phyloP scores from a whole-genome alignment of 805 yeast genomes.

The Zygoascus biomembranicola region DNA sequence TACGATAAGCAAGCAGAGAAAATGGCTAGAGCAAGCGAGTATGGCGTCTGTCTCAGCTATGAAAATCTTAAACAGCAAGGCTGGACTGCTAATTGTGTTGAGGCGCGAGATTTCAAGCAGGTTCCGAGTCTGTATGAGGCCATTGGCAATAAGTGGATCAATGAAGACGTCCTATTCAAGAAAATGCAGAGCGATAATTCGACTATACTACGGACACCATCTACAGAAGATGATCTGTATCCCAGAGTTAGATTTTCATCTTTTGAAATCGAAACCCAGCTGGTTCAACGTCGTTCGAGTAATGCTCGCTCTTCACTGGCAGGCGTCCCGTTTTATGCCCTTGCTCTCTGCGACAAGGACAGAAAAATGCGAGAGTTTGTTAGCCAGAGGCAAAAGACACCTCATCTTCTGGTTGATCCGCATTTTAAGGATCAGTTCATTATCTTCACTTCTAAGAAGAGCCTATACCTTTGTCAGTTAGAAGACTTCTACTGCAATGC shows the following conservation, averaged over 20 bases:
- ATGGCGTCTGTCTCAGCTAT: slow-evolving; percentile 12
- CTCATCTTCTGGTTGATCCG: slow-evolving; percentile 15
- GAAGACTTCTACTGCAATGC: slow-evolving; percentile 42
- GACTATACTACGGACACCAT: background rate
- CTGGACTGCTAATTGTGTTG: slow-evolving; percentile 45
- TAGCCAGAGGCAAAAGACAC: background rate
- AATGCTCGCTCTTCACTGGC: background rate
- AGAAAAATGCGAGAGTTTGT: background rate
- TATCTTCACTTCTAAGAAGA: slow-evolving; percentile 38
- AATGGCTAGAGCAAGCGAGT: background rate
- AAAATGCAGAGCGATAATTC: slow-evolving; percentile 6
- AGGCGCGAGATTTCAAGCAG: slow-evolving; percentile 36
- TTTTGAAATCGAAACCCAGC: slow-evolving; percentile 2
- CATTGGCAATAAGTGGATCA: slow-evolving; percentile 37
- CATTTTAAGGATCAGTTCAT: slow-evolving; percentile 28
- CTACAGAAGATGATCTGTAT: slow-evolving; percentile 3
- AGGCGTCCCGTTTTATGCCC: background rate
- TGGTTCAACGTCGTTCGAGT: background rate
- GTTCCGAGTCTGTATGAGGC: slow-evolving; percentile 42
- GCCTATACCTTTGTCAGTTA: slow-evolving; percentile 38
- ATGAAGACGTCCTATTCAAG: slow-evolving; percentile 25
- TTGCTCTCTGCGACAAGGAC: background rate
- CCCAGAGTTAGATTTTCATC: slow-evolving; percentile 17
- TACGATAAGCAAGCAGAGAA: background rate
- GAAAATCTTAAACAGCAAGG: slow-evolving; percentile 36